Conservation (phyloP, 2,329 filamentous ascomycete genomes). For the Paecilomyces variotii region DNA sequence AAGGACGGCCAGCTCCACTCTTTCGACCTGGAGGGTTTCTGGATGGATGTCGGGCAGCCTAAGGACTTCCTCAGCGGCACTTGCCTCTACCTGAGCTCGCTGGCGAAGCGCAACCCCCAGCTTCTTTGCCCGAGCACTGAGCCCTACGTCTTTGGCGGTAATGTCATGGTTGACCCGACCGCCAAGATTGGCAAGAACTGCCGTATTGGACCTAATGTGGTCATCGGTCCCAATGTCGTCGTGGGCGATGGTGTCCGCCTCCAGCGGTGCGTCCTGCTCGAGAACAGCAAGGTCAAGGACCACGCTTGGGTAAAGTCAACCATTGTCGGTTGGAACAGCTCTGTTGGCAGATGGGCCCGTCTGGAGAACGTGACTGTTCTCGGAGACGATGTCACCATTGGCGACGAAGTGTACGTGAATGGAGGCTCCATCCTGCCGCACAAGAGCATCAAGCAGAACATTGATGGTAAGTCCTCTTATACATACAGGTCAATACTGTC, state of each 20-base stretch:
- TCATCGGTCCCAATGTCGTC: conserved; percentile 85
- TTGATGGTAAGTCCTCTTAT: conserved; percentile 56
- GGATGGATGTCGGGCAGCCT: conserved; percentile 98
- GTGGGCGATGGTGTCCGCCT: conserved; percentile 90
- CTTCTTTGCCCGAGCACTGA: conserved; percentile 65
- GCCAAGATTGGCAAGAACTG: conserved; percentile 98
- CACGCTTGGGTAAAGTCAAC: conserved; percentile 99
- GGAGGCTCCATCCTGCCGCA: conserved; percentile 90
- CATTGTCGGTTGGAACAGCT: conserved; percentile 98
- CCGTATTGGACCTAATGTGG: conserved; percentile 94
- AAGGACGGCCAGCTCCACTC: conserved; percentile 86
- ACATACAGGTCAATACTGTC: neutral
- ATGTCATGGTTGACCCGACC: conserved; percentile 87
- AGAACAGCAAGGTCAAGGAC: conserved; percentile 91
- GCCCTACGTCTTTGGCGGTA: conserved; percentile 82
- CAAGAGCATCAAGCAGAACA: conserved; percentile 98
- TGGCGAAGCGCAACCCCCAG: conserved; percentile 84
- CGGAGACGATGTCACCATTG: conserved; percentile 94
- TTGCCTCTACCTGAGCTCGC: conserved; percentile 88
- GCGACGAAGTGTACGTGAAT: conserved; percentile 97
- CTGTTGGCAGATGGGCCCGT: conserved; percentile 88
- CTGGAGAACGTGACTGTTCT: conserved; percentile 97
- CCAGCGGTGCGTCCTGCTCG: conserved; percentile 83
- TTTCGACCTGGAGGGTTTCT: conserved; percentile 94
- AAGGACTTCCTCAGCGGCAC: conserved; percentile 97